Base-by-base conservation (phyloP, 768 basidiomycete genomes). In the Psilocybe subaeruginosa region DNA sequence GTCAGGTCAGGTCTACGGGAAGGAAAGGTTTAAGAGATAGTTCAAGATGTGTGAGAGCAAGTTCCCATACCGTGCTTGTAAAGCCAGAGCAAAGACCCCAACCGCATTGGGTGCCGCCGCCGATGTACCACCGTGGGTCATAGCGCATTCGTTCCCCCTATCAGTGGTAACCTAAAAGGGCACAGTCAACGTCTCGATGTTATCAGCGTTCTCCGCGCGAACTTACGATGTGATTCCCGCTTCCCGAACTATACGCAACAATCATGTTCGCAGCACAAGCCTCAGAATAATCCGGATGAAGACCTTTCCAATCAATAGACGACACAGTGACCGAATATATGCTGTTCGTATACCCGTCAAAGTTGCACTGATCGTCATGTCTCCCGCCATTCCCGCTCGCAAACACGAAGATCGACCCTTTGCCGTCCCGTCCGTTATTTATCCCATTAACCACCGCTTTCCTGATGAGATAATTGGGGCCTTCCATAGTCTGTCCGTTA, bases 291-390 rank as follows among this genome's bases (percentile, higher is more conserved):
- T 89, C 92, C 11, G 97, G 97, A 70, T 97, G 97, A 27, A 95
- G 74, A 14, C 95, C 97, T 70, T 92, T 93, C 72, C 89, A 87
- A 69, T 99, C 97, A 63, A 98, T 82, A 0, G 97, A 91, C 7
- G 93, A 88, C 30, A 99, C 93, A 0, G 97, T 99, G 46, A 99
- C 87, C 5, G 91, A 93, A 76, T 93, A 97, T 61, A 98, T 96
- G 68, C 91, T 93, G 70, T 99, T 99, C 17, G 97, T 99, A 74
- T 99, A 99, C 5, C 97, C 97, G 66, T 99, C 97, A 99, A 99
- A 73, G 19, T 99, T 99, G 80, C 97, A 99, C 73, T 98, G 96
- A 71, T 99, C 97, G n/a, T 89, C 91, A 48, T 84, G 81, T 6
- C 84, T 82, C 11, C 93, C 97, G 4, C 97, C 97, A 72, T 99